Conservation (phyloP, 1,139 yeast species). For the Meyerozyma sp. region DNA sequence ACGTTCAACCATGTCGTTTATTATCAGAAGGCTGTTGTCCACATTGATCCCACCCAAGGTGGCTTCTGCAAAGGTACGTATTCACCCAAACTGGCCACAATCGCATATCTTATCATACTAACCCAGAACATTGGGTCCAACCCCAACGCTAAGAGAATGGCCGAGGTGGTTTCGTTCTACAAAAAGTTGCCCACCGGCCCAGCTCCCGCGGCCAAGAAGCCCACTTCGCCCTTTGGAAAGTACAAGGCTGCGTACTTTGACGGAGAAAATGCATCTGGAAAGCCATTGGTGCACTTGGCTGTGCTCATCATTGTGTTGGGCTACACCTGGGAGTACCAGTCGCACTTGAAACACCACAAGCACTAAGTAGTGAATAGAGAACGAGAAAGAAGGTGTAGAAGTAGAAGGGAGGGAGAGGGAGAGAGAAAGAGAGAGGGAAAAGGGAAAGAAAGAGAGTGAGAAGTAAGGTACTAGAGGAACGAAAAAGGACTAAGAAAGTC, state of each 20-base stretch:
- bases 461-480: too few species aligned
- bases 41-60: constrained; percentile 98
- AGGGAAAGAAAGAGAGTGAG: too few species aligned
- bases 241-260: constrained; percentile 78
- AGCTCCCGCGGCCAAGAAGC: constrained; percentile 65
- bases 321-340: constrained; percentile 89
- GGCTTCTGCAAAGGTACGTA: constrained; percentile 87
- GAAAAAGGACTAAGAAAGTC: too few species aligned
- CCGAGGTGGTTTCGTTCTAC: constrained; percentile 92
- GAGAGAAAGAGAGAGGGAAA: neutral
- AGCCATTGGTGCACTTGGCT: constrained; percentile 78
- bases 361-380: constrained; percentile 11
- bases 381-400: neutral
- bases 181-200: constrained; percentile 94
- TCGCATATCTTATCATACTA: constrained; percentile 30
- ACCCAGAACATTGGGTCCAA: constrained; percentile 81
- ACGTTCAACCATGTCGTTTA: constrained; percentile 58
- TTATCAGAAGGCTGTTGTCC: constrained; percentile 88
- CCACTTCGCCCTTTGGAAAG: constrained; percentile 67
- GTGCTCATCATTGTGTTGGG: constrained; percentile 68
- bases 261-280: constrained; percentile 74
- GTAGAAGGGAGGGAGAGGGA: neutral
- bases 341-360: constrained; percentile 62
- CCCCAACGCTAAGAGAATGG: constrained; percentile 96
- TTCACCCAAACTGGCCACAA: neutral